These are phyloP conservation scores for Phytophthora cajani DNA, from an alignment of 352 stramenopile species.

Conservation along the genomic window DNA sequence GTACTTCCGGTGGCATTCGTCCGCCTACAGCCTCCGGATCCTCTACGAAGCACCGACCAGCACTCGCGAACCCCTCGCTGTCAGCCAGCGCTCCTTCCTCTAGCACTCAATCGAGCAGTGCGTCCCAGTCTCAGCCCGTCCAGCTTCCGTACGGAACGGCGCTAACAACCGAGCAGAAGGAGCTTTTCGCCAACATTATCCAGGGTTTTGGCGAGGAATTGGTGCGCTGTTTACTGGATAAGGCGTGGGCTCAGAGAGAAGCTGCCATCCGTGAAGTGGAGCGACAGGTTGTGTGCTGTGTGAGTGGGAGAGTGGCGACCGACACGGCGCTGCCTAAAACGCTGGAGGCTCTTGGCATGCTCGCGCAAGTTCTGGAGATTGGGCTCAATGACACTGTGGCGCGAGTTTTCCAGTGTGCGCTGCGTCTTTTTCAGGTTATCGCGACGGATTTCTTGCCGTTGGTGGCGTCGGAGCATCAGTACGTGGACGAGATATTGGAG, in stretches of 20 bases:
- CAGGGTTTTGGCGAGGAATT: constrained; percentile 70
- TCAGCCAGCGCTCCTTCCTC: constrained; percentile 34
- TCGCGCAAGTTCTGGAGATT: constrained; percentile 67
- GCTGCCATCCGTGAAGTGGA: constrained; percentile 79
- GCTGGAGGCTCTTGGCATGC: constrained; percentile 60
- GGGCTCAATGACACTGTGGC: constrained; percentile 80
- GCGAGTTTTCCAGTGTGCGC: constrained; percentile 80
- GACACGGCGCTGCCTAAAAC: constrained; percentile 66
- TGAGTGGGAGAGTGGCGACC: constrained; percentile 46
- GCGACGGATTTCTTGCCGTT: constrained; percentile 76
- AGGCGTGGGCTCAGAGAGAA: constrained; percentile 80
- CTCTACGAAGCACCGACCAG: constrained; percentile 79
- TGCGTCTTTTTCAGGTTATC: constrained; percentile 75
- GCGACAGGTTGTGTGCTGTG: constrained; percentile 62
- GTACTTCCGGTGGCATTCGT: constrained; percentile 60
- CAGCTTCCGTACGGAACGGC: constrained; percentile 76
- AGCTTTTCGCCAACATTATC: constrained; percentile 58
- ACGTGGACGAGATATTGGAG: constrained; percentile 67
- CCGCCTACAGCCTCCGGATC: constrained; percentile 76
- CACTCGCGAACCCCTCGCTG: constrained; percentile 61
- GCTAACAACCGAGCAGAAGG: constrained; percentile 66
- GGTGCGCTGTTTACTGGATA: constrained; percentile 82
- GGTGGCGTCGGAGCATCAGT: constrained; percentile 48
- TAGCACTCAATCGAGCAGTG: constrained; percentile 20
- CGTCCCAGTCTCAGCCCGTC: constrained; percentile 37